Evolutionary conservation across 75 land plant species (phyloP).

Genomic region (Ceratopteris richardii): DNA sequence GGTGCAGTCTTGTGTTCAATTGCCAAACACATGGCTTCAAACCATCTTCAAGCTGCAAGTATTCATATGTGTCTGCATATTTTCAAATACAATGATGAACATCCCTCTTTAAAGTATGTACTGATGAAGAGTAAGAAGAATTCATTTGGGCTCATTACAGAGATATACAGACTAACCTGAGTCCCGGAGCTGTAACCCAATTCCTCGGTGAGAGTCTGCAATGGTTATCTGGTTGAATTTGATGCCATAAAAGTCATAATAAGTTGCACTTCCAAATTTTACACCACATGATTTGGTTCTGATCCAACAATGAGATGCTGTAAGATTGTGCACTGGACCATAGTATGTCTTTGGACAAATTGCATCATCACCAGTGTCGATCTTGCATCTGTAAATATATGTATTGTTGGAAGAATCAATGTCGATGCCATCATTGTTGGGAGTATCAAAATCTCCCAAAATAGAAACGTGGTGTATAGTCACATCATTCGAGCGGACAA

Average conservation of each 20-base stretch:
- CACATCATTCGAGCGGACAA: slow-evolving; percentile 49
- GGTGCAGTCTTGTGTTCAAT: no score
- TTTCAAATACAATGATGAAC: no score
- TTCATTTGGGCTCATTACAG: no score
- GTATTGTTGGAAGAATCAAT: slow-evolving; percentile 90
- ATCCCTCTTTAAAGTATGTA: no score
- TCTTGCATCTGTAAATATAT: slow-evolving; percentile 54
- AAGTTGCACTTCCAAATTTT: slow-evolving; percentile 78
- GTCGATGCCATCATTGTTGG: slow-evolving; percentile 94
- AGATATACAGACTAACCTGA: slow-evolving; percentile 65
- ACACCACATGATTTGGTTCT: slow-evolving; percentile 82
- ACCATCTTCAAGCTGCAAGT: no score
- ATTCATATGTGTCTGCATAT: no score
- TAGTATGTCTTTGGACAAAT: slow-evolving; percentile 76
- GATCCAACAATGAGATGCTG: slow-evolving; percentile 74
- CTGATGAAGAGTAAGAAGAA: no score
- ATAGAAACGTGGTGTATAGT: slow-evolving; percentile 63
- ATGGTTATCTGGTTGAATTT: slow-evolving; percentile 64
- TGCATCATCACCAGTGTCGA: slow-evolving; percentile 90
- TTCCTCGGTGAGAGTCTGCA: slow-evolving; percentile 79
- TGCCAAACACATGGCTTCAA: no score
- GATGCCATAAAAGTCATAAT: slow-evolving; percentile 41
- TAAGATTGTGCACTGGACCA: slow-evolving; percentile 67
- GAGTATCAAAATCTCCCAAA: slow-evolving; percentile 77
- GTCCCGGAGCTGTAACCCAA: slow-evolving; percentile 81